phyloP scores from a whole-genome alignment of 345 rosid species.

The Sisymbrium irio region DNA sequence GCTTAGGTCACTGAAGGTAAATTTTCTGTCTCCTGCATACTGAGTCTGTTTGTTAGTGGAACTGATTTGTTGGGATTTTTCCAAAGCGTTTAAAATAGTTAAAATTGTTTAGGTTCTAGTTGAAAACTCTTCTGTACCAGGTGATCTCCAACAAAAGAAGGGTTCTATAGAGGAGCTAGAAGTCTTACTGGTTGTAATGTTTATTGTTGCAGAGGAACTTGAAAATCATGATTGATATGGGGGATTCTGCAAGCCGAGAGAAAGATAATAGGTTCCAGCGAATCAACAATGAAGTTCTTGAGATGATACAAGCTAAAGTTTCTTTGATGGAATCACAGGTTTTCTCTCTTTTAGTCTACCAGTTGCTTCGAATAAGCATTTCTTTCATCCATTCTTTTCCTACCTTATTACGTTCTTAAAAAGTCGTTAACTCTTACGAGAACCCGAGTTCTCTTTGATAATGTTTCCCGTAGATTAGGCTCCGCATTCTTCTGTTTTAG shows the following conservation, averaged over 20 bases:
- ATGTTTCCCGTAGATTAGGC: background rate
- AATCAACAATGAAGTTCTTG: conserved; percentile 79
- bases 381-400: background rate
- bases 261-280: conserved; percentile 73
- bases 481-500: background rate
- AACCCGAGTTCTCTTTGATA: background rate
- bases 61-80: background rate
- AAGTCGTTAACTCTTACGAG: background rate
- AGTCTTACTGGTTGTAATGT: background rate
- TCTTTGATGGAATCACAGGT: conserved; percentile 33
- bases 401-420: background rate
- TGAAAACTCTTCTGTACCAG: background rate
- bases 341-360: background rate
- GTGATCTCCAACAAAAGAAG: background rate
- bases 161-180: background rate
- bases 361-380: background rate
- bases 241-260: conserved; percentile 74
- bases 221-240: conserved; percentile 70
- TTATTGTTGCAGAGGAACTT: conserved; percentile 68
- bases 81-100: background rate
- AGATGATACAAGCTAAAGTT: conserved; percentile 57
- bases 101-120: background rate
- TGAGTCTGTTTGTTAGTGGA: background rate
- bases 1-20: conserved; percentile 93
- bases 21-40: background rate